Evolutionary conservation across 176 grass and related monocot species (phyloP), one percentile per base, ranked within the genome.

Genomic region (Lolium perenne): DNA sequence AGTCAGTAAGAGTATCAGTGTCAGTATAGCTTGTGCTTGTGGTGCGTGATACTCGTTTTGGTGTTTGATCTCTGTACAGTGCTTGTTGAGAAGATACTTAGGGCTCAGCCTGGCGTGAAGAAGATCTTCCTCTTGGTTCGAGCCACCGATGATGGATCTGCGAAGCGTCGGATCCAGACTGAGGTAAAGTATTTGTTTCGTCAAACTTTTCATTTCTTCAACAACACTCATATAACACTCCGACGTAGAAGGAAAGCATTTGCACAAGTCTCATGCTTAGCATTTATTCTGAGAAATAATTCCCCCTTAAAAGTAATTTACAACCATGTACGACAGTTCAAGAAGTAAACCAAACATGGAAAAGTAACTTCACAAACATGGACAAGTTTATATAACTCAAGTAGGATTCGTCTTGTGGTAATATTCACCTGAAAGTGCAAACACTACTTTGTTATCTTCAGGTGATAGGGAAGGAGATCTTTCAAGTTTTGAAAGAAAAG

Each of bases 391-490:
- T 6, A 15, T 32, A 17, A 48, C 43, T 47, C 53, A 13, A 26
- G 15, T 23, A 29, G 1, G 12, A 20, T 21, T 41, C 1, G 0
- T 84, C 45, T 64, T 62, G 60, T 76, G 17, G 26, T 38, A 38
- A 3, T 53, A 1, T 22, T 85, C 22, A 18, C 25, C 20, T 8
- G 56, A 18, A n/a, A 59, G 2, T 43, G 5, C 9, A 82, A 63
- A 79, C 8, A 25, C 7, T 59, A 25, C 7, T 59, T 8, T 47
- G 40, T 8, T 10, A 15, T 54, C 25, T 57, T 11, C 29, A 91
- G 89, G 86, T 94, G n/a, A 67, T 49, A 61, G 58, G 57, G 5
- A 91, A 76, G 67, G 86, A 86, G 11, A 62, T 91, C 45, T 89
- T 94, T 53, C 18, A 71, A 0, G 41, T 81, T 85, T 51, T 94